These are phyloP conservation scores for Syzygium aromaticum DNA, from an alignment of 345 rosid species.

Conservation along the genomic window DNA sequence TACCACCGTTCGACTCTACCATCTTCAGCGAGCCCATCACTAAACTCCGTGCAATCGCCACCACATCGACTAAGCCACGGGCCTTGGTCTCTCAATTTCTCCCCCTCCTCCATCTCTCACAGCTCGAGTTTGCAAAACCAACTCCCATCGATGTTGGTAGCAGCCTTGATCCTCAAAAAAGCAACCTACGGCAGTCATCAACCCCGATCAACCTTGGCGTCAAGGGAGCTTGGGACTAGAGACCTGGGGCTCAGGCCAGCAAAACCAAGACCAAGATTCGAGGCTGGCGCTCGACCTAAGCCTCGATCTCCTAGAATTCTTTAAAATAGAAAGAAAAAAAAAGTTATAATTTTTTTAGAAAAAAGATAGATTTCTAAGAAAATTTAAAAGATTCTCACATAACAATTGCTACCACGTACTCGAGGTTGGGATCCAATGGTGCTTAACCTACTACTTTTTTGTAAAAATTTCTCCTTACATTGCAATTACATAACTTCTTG, in stretches of 20 bases:
- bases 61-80: not conserved
- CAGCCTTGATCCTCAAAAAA: fast-evolving
- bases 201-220: not conserved
- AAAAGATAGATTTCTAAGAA: not conserved
- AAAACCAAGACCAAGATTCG: not conserved
- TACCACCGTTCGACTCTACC: not conserved
- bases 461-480: not conserved
- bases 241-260: not conserved
- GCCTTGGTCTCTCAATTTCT: not conserved
- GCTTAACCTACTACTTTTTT: not conserved
- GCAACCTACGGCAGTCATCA: not conserved
- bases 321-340: not conserved
- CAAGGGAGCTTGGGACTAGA: not conserved
- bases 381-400: not conserved
- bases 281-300: not conserved
- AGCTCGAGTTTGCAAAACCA: fast-evolving
- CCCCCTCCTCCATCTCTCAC: not conserved
- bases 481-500: not conserved
- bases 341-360: not conserved
- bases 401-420: not conserved
- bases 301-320: not conserved
- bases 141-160: not conserved
- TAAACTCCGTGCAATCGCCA: too few relatives aligned
- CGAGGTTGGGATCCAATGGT: not conserved
- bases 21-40: not conserved